Evolutionary conservation across 495 filamentous ascomycete species (phyloP), one percentile per base, ranked within the genome.

Genomic region (Neurospora tetrasperma): DNA sequence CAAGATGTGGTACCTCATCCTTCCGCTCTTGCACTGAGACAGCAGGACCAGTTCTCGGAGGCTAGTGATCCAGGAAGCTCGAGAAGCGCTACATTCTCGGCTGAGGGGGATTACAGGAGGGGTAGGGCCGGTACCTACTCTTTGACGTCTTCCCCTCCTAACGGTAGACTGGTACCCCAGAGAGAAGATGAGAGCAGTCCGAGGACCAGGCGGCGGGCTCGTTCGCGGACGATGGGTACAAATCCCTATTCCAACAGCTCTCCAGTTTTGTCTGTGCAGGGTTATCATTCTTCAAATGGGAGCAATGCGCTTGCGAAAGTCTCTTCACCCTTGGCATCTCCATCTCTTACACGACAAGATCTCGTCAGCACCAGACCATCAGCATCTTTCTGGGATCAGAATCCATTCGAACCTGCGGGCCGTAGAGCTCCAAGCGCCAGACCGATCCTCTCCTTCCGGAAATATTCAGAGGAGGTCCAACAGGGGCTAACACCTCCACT

Each of bases 51-150:
- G 16, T 75, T 80, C 38, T 69, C 69, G 0, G 75, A 78, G 11
- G 38, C 54, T 18, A 72, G 54, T 9, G 72, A 71, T 42, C 74
- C 77, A 20, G 73, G 74, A 66, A 81, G 77, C 71, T 71, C 83
- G 10, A 77, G 81, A 39, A 83, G 80, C 42, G 62, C 82, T 20
- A 80, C 82, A 6, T 83, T 84, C 20, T 81, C 82, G 7, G 74
- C 76, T 71, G 76, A 79, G 12, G 23, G 27, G 35, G 54, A 66
- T 66, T 66, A 66, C 23, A 76, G 74, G 9, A 77, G 76, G 54
- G 73, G 77, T 31, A 79, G 79, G 68, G 70, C 41, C n/a, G 73
- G 79, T 10, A 77, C 80, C 27, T 79, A 82, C 35, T 73, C 76
- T 40, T 72, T 76, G 12, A 77, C 79, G 4, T 74, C 81, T 16